Conservation (phyloP, 2,329 filamentous ascomycete genomes). For the Penicillium glabrum region DNA sequence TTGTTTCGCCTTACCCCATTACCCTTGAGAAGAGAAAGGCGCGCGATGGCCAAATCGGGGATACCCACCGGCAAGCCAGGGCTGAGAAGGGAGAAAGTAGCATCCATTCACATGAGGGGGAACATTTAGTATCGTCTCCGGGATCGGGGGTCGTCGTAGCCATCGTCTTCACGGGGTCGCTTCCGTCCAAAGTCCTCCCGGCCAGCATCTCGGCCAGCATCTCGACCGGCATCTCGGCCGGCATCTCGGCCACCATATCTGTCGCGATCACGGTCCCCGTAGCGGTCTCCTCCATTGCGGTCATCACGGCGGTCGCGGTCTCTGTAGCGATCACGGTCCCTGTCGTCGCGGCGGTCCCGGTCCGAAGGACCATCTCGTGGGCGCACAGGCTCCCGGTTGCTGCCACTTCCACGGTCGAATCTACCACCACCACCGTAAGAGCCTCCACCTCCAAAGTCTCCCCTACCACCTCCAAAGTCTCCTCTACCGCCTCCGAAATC, state of each 20-base stretch:
- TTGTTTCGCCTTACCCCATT: constrained; percentile 38
- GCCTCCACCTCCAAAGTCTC: neutral
- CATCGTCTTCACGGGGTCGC: constrained; percentile 73
- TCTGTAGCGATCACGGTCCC: constrained; percentile 51
- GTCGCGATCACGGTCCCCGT: constrained; percentile 48
- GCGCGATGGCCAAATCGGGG: constrained; percentile 30
- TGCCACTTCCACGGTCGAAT: constrained; percentile 63
- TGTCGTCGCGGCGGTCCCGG: constrained; percentile 45
- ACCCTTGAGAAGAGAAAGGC: constrained; percentile 24
- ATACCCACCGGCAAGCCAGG: constrained; percentile 47
- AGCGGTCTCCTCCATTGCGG: constrained; percentile 53
- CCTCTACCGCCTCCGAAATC: constrained; percentile 48
- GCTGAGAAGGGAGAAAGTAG: constrained; percentile 17
- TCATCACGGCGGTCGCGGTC: constrained; percentile 24
- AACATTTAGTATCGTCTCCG: constrained; percentile 58
- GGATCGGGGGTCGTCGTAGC: constrained; percentile 71
- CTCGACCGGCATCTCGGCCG: constrained; percentile 53
- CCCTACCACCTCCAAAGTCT: constrained; percentile 36
- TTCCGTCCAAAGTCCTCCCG: constrained; percentile 60
- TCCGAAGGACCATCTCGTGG: constrained; percentile 61
- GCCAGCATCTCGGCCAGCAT: constrained; percentile 37
- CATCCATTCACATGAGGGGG: constrained; percentile 7
- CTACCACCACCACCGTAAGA: neutral
- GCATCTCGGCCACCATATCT: constrained; percentile 38
- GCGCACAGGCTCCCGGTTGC: constrained; percentile 82